Evolutionary conservation across 306 rosid species (phyloP).

Genomic region (Alnus rubra): DNA sequence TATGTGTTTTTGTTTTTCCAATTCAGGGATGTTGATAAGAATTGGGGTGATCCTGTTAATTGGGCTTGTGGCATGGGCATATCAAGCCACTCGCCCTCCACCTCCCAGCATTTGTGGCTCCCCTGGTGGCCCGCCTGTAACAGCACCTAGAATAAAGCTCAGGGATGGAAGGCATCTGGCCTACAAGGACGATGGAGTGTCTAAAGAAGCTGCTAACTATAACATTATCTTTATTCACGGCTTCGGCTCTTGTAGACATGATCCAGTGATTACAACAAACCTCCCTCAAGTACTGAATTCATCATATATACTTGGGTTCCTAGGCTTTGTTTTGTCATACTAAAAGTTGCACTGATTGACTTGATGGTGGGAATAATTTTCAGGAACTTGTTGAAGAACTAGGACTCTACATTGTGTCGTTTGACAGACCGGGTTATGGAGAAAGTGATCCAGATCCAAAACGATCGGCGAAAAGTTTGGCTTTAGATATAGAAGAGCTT

Average conservation of each 20-base stretch:
- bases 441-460: slow-evolving; percentile 49
- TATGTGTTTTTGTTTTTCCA: neutral
- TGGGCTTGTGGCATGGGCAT: slow-evolving; percentile 37
- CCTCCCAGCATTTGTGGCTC: slow-evolving; percentile 50
- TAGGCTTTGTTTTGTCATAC: neutral
- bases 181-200: slow-evolving; percentile 62
- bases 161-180: slow-evolving; percentile 70
- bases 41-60: slow-evolving; percentile 20
- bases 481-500: slow-evolving; percentile 51
- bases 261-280: slow-evolving; percentile 10
- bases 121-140: slow-evolving; percentile 49
- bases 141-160: slow-evolving; percentile 53
- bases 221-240: slow-evolving; percentile 55
- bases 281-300: slow-evolving; percentile 22
- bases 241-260: slow-evolving; percentile 31
- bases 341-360: neutral
- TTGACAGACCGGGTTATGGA: slow-evolving; percentile 55
- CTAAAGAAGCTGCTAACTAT: slow-evolving; percentile 39
- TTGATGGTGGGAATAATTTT: neutral
- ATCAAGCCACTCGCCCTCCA: slow-evolving; percentile 36
- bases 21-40: slow-evolving; percentile 15
- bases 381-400: slow-evolving; percentile 42
- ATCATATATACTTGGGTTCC: neutral
- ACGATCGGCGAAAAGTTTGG: slow-evolving; percentile 33
- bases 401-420: slow-evolving; percentile 41